Conservation (phyloP, 176 grass and related monocot genomes). For the Bromus sterilis region DNA sequence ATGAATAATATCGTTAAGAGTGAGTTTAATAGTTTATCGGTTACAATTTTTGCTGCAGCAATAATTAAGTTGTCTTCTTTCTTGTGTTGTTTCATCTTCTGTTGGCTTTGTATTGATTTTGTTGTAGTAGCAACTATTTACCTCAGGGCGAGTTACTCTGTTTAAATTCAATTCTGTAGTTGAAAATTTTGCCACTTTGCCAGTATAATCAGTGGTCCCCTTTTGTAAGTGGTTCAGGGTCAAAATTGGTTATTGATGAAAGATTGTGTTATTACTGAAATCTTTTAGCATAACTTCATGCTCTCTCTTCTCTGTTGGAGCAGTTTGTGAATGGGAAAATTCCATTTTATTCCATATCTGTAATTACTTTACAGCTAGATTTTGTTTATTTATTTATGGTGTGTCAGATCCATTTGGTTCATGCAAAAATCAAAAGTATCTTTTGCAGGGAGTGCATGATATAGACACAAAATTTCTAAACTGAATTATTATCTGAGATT, state of each 20-base stretch:
- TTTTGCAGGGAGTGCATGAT: background rate
- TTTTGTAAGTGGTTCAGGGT: background rate
- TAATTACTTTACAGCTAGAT: background rate
- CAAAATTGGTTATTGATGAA: background rate
- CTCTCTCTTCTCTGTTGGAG: background rate
- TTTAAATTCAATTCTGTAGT: background rate
- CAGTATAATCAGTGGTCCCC: background rate
- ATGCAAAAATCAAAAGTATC: background rate
- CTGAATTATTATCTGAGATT: background rate
- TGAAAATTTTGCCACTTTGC: background rate
- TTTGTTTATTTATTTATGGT: background rate
- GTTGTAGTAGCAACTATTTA: background rate
- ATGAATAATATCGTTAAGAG: background rate
- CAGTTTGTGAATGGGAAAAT: background rate
- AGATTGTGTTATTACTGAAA: background rate
- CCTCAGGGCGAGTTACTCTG: background rate
- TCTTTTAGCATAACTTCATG: background rate
- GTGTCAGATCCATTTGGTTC: background rate
- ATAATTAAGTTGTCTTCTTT: background rate
- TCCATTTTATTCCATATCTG: background rate
- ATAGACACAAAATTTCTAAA: background rate
- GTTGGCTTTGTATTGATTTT: background rate
- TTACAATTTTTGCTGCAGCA: background rate
- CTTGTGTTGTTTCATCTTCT: background rate
- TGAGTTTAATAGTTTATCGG: background rate